Percentiles rank a stretch among this genome's conserved stretches.
These are phyloP conservation scores for Camillea tinctor DNA, from an alignment of 2,329 filamentous ascomycete genomes.

Conservation along the genomic window DNA sequence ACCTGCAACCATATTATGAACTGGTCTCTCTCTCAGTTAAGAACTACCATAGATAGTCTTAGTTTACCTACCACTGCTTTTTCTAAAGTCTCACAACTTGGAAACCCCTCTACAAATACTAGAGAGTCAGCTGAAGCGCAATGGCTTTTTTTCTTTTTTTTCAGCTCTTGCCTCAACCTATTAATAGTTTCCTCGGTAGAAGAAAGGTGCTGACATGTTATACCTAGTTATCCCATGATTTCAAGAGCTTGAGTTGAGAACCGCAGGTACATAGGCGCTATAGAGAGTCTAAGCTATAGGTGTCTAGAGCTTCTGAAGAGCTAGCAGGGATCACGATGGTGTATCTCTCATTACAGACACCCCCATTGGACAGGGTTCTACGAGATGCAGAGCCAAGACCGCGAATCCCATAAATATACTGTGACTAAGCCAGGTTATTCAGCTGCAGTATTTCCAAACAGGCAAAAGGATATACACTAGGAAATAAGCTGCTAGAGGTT, in stretches of 20 bases:
- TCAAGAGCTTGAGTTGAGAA: neutral
- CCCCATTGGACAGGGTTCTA: conserved; percentile 9
- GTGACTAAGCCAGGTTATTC: conserved; percentile 9
- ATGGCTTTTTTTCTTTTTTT: neutral
- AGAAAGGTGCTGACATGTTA: neutral
- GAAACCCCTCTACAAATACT: neutral
- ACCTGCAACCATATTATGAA: neutral
- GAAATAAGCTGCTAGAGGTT: neutral
- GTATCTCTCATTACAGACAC: neutral
- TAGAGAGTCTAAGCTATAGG: neutral
- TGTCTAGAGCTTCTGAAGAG: neutral
- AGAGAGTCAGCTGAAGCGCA: neutral
- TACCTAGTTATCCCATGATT: neutral
- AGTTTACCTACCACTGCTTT: neutral
- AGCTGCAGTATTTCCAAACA: neutral
- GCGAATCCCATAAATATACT: conserved; percentile 1
- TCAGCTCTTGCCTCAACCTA: neutral
- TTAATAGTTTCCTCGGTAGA: neutral
- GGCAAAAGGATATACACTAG: neutral
- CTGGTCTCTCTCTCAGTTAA: neutral
- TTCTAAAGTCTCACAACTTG: neutral
- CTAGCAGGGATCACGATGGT: neutral
- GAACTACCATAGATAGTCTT: neutral
- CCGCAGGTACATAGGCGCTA: neutral
- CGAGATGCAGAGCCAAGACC: conserved; percentile 10